Conservation (phyloP, 2,329 filamentous ascomycete genomes). For the Venturia carpophila region DNA sequence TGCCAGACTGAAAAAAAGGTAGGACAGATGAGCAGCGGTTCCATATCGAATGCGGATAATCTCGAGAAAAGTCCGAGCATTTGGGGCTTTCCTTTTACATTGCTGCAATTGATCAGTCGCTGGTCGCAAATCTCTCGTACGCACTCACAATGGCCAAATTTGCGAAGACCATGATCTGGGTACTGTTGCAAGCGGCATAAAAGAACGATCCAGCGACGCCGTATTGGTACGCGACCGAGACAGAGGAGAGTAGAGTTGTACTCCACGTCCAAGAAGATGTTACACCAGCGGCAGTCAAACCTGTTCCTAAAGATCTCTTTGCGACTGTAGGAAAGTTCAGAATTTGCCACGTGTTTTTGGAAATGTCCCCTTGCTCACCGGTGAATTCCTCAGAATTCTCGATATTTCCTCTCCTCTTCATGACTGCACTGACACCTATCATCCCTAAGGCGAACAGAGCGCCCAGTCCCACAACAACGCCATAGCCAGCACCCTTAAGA, state of each 20-base stretch:
- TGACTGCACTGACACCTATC: constrained; percentile 27
- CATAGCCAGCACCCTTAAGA: constrained; percentile 16
- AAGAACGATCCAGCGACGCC: constrained; percentile 30
- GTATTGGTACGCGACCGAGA: constrained; percentile 37
- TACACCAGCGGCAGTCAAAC: constrained; percentile 41
- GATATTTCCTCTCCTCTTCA: constrained; percentile 26
- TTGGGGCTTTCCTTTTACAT: constrained; percentile 29
- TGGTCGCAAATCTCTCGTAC: neutral
- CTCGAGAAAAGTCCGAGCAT: constrained; percentile 38
- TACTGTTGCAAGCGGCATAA: constrained; percentile 32
- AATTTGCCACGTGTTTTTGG: constrained; percentile 35
- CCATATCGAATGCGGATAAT: constrained; percentile 14
- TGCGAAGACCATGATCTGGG: constrained; percentile 34
- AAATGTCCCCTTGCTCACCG: constrained; percentile 27
- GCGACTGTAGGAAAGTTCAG: constrained; percentile 29
- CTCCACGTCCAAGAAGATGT: constrained; percentile 45
- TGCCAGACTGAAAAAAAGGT: constrained; percentile 14
- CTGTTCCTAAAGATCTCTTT: constrained; percentile 37
- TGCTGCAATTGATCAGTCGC: constrained; percentile 23
- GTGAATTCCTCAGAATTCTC: constrained; percentile 37
- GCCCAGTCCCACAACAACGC: constrained; percentile 17
- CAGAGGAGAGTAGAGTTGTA: constrained; percentile 35
- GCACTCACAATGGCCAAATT: constrained; percentile 20
- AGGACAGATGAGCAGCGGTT: constrained; percentile 8
- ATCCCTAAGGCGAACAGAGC: constrained; percentile 17